phyloP scores from a whole-genome alignment of 192 early-diverging fungal species.

The Phlyctochytrium planicorne region DNA sequence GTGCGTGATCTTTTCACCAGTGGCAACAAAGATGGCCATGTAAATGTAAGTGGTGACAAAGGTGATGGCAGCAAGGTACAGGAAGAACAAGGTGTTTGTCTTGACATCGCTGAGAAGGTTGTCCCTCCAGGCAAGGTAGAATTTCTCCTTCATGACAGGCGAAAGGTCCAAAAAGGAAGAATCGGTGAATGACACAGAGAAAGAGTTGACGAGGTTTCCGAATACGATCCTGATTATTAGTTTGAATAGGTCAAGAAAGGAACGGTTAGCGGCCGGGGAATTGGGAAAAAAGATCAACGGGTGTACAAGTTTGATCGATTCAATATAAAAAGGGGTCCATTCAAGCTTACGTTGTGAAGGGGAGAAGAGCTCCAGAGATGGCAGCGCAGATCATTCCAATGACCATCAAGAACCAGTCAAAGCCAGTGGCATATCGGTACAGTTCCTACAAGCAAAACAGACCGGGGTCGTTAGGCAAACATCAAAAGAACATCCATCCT shows the following conservation, averaged over 20 bases:
- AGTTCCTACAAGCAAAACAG: constrained; percentile 31
- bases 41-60: constrained; percentile 58
- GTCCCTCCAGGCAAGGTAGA: constrained; percentile 23
- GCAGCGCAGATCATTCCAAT: constrained; percentile 25
- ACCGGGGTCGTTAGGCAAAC: neutral
- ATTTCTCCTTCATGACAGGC: constrained; percentile 27
- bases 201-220: constrained; percentile 40
- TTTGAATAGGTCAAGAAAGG: neutral
- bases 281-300: neutral
- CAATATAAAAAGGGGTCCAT: neutral
- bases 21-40: constrained; percentile 54
- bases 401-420: constrained; percentile 57
- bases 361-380: constrained; percentile 25
- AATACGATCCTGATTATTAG: constrained; percentile 37
- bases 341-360: constrained; percentile 26
- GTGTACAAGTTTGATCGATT: neutral
- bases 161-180: constrained; percentile 3
- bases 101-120: constrained; percentile 18
- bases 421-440: constrained; percentile 65
- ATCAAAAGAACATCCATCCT: neutral
- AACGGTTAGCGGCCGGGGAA: neutral
- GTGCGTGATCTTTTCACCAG: constrained; percentile 58
- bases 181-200: constrained; percentile 24
- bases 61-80: constrained; percentile 58
- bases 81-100: constrained; percentile 42